These are phyloP conservation scores for Globisporangium spiculum DNA, from an alignment of 352 stramenopile genomes.

Conservation along the genomic window DNA sequence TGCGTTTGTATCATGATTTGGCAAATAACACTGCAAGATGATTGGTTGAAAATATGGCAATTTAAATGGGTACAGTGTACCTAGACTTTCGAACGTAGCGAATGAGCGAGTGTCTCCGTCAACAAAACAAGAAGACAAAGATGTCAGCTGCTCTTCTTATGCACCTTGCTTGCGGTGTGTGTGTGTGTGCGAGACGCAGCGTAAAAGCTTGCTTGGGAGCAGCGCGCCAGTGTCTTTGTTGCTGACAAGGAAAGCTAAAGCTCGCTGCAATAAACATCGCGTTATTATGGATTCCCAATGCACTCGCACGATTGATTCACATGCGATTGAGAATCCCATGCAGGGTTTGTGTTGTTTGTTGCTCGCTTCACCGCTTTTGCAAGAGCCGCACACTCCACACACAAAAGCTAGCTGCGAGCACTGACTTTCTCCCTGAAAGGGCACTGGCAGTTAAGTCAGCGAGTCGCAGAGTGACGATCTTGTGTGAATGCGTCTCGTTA, in stretches of 20 bases:
- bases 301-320: neutral
- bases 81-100: neutral
- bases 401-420: too few relatives aligned
- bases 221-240: neutral
- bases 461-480: neutral
- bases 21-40: neutral
- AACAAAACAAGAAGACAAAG: neutral
- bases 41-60: slow-evolving; percentile 1
- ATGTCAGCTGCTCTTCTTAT: neutral
- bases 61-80: neutral
- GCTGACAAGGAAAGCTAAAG: neutral
- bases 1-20: too few relatives aligned
- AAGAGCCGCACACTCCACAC: too few relatives aligned
- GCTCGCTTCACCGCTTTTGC: too few relatives aligned
- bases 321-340: neutral
- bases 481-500: neutral
- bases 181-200: too few relatives aligned
- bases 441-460: slow-evolving; percentile 1
- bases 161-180: neutral
- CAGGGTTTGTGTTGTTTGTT: neutral
- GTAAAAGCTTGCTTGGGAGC: neutral
- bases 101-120: neutral
- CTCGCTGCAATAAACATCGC: neutral
- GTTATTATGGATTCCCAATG: neutral
- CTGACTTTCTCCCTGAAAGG: neutral